Base-by-base conservation (phyloP, 2,329 filamentous ascomycete species). In the Hymenoscyphus repandus region DNA sequence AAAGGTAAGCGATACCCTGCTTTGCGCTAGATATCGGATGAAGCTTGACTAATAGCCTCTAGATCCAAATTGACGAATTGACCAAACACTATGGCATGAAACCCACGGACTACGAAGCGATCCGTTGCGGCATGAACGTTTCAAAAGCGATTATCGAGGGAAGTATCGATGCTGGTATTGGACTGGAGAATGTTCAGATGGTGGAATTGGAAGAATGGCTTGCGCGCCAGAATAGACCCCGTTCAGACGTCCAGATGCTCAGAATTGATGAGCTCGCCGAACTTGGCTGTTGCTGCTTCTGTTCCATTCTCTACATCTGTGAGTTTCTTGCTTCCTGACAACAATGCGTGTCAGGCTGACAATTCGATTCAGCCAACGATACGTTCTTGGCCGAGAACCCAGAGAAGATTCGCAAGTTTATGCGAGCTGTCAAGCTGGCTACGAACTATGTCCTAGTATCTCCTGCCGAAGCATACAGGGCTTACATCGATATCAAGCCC, bases 211-310 rank as follows among this genome's bases (percentile, higher is more conserved):
- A 86, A 67, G 85, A 88, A 64, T 90, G 85, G 86, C 81, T 90
- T 17, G 75, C 74, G 0, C 55, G 65, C 0, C 83, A 87, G 65
- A 76, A 75, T 58, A 82, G 84, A 1, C 76, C 80, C 52, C 78
- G 77, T 65, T 70, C 73, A 12, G 85, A 90, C 56, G 86, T 89
- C 6, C 82, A 88, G 69, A 90, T 90, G 86, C 79, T 90, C 15
- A 82, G 86, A 62, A 90, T 90, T 63, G 86, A 90, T 66, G 80
- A 90, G 71, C 82, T 90, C 27, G 86, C 86, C 32, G 84, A 89
- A 67, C 74, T 90, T 2, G 86, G 86, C 45, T 90, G 86, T 73
- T 90, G 86, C 78, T 90, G 86, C 75, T 90, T 90, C 79, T 90
- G 86, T 70, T 82, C 82, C 27, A 87, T 90, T 66, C 74, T 90